Base-by-base conservation (phyloP, 2,329 filamentous ascomycete genomes). In the Calonectria ilicicola region DNA sequence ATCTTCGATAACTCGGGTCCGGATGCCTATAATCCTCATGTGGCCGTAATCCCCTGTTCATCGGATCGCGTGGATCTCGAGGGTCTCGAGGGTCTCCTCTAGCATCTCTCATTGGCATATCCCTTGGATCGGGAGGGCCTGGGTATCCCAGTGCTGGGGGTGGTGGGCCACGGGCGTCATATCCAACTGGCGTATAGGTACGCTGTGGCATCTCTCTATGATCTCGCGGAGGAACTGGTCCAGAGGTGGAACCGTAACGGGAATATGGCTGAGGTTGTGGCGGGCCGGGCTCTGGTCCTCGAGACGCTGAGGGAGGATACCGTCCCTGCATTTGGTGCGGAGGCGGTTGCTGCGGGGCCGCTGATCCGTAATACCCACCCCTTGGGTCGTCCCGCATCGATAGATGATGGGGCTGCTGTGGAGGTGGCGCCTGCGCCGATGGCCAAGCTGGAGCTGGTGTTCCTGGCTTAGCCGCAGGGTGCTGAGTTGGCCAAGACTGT, bases 151-250 rank as follows among this genome's bases (percentile, higher is more conserved):
- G 81, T 3, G 82, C 80, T 10, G 80, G 79, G 9, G 81, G 81
- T 14, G 82, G 82, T 65, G 81, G 84, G 8, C 83, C 84, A 19
- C 87, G 82, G 8, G 70, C 73, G 32, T 89, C 87, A 67, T 88
- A 88, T 2, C 80, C 76, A 5, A 83, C 84, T 17, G 87, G 86
- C 1, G 87, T 88, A 76, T 86, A 88, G 76, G 86, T 88, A 23
- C 87, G 84, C 1, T 81, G 81, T 1, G 84, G 84, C 21, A 84
- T 82, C 12, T 87, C 84, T 73, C 84, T 74, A 9, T 76, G 84
- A 71, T 88, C 87, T 51, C 86, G 84, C 58, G 84, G 82, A 35
- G 83, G 83, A 14, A 80, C 82, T 6, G 86, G 85, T 2, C 80
- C 84, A 2, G 87, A 84, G 4, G 86, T 85, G 17, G 82, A 85